Conservation (phyloP, 169 alveolate species). For the Perkinsus olseni region DNA sequence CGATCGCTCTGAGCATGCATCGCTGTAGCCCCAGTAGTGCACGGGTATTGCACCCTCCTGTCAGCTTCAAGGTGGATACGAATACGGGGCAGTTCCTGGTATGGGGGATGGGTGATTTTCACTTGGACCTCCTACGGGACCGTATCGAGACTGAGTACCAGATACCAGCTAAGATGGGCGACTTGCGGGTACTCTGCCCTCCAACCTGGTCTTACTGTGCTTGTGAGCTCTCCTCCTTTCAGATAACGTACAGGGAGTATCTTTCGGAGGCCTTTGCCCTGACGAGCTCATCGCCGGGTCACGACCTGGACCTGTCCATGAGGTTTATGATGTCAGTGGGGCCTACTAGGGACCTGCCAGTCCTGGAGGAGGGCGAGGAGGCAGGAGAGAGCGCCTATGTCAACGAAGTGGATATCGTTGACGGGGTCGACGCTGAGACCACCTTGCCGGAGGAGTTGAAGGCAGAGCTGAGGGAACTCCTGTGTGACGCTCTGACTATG, state of each 20-base stretch:
- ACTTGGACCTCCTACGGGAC: conserved; percentile 58
- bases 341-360: not conserved
- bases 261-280: not conserved
- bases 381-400: not conserved
- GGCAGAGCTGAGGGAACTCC: not conserved
- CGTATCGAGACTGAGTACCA: conserved; percentile 47
- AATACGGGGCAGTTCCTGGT: not conserved
- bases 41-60: too few species aligned
- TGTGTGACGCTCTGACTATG: not conserved
- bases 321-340: not conserved
- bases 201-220: not conserved
- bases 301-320: not conserved
- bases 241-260: not conserved
- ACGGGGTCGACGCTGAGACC: not conserved
- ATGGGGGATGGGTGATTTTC: conserved; percentile 58
- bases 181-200: not conserved
- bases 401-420: not conserved
- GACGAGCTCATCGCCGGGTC: not conserved
- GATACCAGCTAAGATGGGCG: not conserved
- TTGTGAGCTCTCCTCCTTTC: not conserved
- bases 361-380: not conserved
- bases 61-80: not conserved
- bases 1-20: too few species aligned
- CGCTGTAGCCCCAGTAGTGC: too few species aligned
- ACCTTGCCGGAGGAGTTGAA: not conserved